These are phyloP conservation scores for Yamadazyma sp. DNA, from an alignment of 1,139 yeast genomes.

Conservation along the genomic window DNA sequence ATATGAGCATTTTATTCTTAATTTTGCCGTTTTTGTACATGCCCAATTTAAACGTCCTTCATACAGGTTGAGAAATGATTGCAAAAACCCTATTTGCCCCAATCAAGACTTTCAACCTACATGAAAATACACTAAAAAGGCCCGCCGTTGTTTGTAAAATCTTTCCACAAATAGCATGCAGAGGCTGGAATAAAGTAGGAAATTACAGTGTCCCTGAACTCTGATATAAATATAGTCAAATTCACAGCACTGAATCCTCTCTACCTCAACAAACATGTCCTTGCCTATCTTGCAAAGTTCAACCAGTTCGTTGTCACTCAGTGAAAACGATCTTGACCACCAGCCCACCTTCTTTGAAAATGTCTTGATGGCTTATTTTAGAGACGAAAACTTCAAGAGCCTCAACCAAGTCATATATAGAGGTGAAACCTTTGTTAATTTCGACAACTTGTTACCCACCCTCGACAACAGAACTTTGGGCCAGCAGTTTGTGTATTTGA, in stretches of 20 bases:
- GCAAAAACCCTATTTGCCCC: too few species aligned
- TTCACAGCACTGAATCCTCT: too few species aligned
- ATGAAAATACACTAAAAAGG: too few species aligned
- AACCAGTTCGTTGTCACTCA: slow-evolving; percentile 11
- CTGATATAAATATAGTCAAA: neutral
- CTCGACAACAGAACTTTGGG: neutral
- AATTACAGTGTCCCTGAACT: neutral
- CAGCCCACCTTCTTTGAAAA: slow-evolving; percentile 32
- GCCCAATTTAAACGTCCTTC: neutral
- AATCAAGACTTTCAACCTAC: too few species aligned
- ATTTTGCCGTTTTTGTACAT: neutral
- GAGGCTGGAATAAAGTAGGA: too few species aligned
- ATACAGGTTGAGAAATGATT: too few species aligned
- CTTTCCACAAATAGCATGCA: too few species aligned
- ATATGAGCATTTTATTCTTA: neutral
- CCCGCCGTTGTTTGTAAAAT: too few species aligned
- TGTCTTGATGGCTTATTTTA: slow-evolving; percentile 31
- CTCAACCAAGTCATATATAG: slow-evolving; percentile 9
- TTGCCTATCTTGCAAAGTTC: slow-evolving; percentile 11
- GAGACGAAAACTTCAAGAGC: slow-evolving; percentile 15
- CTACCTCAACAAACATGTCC: slow-evolving; percentile 2
- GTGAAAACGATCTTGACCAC: neutral
- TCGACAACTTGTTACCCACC: neutral
- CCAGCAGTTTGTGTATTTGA: slow-evolving; percentile 6
- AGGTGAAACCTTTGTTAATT: slow-evolving; percentile 4